phyloP scores from a whole-genome alignment of 805 yeast genomes.

The Teunomyces stri region DNA sequence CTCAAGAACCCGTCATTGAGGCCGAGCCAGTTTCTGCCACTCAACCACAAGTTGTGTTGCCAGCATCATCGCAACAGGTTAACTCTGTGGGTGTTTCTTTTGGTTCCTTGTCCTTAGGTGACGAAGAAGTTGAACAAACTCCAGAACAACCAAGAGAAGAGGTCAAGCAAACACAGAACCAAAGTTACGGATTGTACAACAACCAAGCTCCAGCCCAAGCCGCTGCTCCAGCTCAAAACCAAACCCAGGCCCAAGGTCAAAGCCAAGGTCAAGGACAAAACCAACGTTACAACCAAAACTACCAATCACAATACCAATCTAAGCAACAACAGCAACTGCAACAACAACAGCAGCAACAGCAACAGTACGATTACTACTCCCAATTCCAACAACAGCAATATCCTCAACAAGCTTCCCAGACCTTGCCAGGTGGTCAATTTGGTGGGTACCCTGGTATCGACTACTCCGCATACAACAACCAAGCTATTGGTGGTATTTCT shows the following conservation, averaged over 20 bases:
- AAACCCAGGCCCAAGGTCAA: slow-evolving; percentile 7
- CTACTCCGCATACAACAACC: slow-evolving; percentile 39
- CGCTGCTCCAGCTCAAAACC: slow-evolving; percentile 3
- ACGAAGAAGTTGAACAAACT: slow-evolving; percentile 35
- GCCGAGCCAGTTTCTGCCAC: slow-evolving; percentile 12
- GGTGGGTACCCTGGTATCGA: slow-evolving; percentile 45
- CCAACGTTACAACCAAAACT: slow-evolving; percentile 10
- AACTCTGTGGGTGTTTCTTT: slow-evolving; percentile 58
- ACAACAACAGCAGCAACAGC: slow-evolving; percentile 20
- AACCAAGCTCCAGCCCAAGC: slow-evolving; percentile 8
- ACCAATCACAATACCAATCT: slow-evolving; percentile 8
- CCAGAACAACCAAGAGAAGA: slow-evolving; percentile 10
- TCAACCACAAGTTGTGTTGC: slow-evolving; percentile 48
- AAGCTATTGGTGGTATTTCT: slow-evolving; percentile 27
- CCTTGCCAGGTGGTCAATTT: slow-evolving; percentile 39
- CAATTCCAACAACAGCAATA: slow-evolving; percentile 42
- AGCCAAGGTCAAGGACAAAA: slow-evolving; percentile 6
- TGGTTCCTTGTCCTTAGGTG: slow-evolving; percentile 54
- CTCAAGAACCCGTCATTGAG: slow-evolving; percentile 16
- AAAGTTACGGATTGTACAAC: slow-evolving; percentile 11
- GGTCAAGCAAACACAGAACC: slow-evolving; percentile 10
- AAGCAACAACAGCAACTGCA: slow-evolving; percentile 10
- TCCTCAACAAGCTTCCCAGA: slow-evolving; percentile 40
- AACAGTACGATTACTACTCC: slow-evolving; percentile 30
- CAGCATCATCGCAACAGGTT: slow-evolving; percentile 46